Evolutionary conservation across 495 filamentous ascomycete genomes (phyloP), one percentile per base, ranked within the genome.

Genomic region (Elasticomyces elasticus): DNA sequence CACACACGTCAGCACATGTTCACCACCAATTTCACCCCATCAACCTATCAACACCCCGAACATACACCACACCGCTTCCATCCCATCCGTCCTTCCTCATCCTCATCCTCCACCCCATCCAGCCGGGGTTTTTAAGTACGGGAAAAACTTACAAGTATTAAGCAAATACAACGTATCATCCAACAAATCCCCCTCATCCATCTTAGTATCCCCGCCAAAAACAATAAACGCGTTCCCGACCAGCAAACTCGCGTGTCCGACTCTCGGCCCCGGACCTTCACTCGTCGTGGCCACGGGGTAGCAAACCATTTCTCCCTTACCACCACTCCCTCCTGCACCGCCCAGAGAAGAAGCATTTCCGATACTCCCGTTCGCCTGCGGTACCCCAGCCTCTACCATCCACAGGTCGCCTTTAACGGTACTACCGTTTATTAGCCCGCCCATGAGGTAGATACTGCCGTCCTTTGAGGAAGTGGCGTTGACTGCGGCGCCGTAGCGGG

Each of bases 171-270:
- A 71, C 7, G 91, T 96, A 69, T 97, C 90, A 62, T 99, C 94
- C 48, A 99, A 67, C 27, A 85, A 74, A 69, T 99, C 94, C 5
- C 76, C 78, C 57, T 96, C 91, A 57, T 97, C 89, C 62, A 94
- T 82, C 71, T 97, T 97, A 23, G 94, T 99, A 67, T 99, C 94
- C 62, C 94, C 94, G 24, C 94, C 94, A 67, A 95, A 99, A 13
- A 99, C 92, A 60, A 99, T 99, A 64, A 96, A 99, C 0, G 94
- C 94, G 72, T 99, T 99, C 22, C 94, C 94, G 31, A 97, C 94
- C 7, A 99, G 74, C 66, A 99, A 75, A 73, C 88, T 89, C 5
- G 92, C 78, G 74, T 99, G 94, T 11, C 94, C 94, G 31, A 99
- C 94, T 72, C 94, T 79, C 2, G 94, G 91, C 5, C 94, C 92